Conservation (phyloP, 805 yeast species). For the Sugiyamaella chiloensis region DNA sequence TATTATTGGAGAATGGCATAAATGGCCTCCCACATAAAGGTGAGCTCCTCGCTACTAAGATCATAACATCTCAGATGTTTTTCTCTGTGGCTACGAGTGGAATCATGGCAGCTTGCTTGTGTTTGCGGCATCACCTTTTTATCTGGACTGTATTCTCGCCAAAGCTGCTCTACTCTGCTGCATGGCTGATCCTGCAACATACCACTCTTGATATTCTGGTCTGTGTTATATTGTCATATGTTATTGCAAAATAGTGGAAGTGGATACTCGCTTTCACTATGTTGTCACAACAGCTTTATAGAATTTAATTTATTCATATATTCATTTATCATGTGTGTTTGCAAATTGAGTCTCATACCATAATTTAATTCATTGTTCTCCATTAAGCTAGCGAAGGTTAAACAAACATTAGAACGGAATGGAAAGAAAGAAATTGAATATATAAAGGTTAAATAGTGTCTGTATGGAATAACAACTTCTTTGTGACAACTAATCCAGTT, state of each 20-base stretch:
- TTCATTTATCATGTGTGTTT: too few species aligned
- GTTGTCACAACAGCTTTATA: too few species aligned
- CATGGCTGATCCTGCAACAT: constrained; percentile 53
- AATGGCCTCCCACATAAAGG: constrained; percentile 5
- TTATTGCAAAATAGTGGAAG: background rate
- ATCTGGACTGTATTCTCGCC: constrained; percentile 99
- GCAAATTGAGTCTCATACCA: too few species aligned
- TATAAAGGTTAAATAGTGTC: too few species aligned
- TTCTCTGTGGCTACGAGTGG: constrained; percentile 58
- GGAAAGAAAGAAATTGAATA: too few species aligned
- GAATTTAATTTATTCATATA: too few species aligned
- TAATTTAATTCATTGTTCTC: too few species aligned
- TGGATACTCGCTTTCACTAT: too few species aligned
- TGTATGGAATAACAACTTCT: too few species aligned
- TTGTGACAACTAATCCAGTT: background rate
- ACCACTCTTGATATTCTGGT: constrained; percentile 21
- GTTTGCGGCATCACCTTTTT: constrained; percentile 79
- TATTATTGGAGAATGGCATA: constrained; percentile 35
- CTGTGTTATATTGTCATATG: constrained; percentile 3
- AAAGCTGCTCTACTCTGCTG: constrained; percentile 71
- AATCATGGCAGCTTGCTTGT: constrained; percentile 65
- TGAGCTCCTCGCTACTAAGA: constrained; percentile 3
- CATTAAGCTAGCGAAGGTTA: too few species aligned
- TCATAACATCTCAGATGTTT: constrained; percentile 41
- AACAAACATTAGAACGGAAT: too few species aligned